phyloP scores from a whole-genome alignment of 768 basidiomycete genomes.

The Tylopilus vinaceipallidus region DNA sequence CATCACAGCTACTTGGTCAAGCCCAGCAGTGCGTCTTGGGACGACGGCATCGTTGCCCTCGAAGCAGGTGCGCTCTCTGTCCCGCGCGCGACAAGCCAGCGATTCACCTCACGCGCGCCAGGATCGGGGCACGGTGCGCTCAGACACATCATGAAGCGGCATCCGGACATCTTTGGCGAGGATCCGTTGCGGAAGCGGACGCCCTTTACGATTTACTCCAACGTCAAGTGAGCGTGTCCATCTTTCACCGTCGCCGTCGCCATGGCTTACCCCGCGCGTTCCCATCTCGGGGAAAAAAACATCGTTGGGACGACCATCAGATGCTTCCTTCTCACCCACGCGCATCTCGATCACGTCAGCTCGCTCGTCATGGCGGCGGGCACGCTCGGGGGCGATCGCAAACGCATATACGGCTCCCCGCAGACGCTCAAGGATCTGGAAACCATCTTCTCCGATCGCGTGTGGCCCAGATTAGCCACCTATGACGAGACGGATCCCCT shows the following conservation, averaged over 20 bases:
- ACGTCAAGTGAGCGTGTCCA: slow-evolving; percentile 29
- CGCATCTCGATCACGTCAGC: slow-evolving; percentile 87
- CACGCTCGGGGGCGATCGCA: slow-evolving; percentile 58
- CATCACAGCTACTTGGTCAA: slow-evolving; percentile 82
- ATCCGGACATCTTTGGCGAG: slow-evolving; percentile 52
- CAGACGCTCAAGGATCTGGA: slow-evolving; percentile 69
- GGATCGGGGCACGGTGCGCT: slow-evolving; percentile 89
- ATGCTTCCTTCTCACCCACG: slow-evolving; percentile 83
- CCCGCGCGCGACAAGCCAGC: not conserved
- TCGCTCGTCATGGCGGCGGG: slow-evolving; percentile 85
- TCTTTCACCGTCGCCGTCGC: not conserved
- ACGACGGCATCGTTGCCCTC: slow-evolving; percentile 76
- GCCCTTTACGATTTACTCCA: slow-evolving; percentile 29
- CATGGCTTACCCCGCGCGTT: too few relatives aligned
- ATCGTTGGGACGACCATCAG: slow-evolving; percentile 34
- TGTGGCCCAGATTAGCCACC: slow-evolving; percentile 86
- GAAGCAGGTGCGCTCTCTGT: slow-evolving; percentile 70
- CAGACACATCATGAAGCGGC: slow-evolving; percentile 51
- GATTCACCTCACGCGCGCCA: not conserved
- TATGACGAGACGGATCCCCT: slow-evolving; percentile 63
- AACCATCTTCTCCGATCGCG: slow-evolving; percentile 67
- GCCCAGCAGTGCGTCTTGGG: slow-evolving; percentile 61
- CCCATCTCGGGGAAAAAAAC: too few relatives aligned
- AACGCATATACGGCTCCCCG: slow-evolving; percentile 59
- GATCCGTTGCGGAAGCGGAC: slow-evolving; percentile 16